A percentile compares a stretch with the other conserved stretches of the same genome.
Conservation (phyloP, 805 yeast species). For the Saccharomycopsis sp. region DNA sequence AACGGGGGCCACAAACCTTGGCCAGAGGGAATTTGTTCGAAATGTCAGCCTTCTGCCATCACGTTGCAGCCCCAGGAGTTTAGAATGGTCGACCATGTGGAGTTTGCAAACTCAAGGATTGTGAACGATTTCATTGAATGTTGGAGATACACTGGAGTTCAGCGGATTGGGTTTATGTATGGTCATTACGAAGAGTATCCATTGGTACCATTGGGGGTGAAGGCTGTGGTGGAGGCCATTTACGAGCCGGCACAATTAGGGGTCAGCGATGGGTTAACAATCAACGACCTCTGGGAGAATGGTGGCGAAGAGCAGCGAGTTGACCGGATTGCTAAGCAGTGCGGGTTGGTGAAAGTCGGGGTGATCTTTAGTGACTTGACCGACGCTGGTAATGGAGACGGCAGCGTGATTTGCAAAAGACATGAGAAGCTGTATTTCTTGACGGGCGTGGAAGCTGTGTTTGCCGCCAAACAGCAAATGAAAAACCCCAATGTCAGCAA, state of each 20-base stretch:
- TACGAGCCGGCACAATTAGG: slow-evolving; percentile 88
- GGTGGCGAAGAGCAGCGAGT: slow-evolving; percentile 39
- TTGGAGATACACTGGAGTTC: slow-evolving; percentile 86
- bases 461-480: slow-evolving; percentile 75
- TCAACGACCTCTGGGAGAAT: slow-evolving; percentile 45
- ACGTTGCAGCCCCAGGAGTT: slow-evolving; percentile 83
- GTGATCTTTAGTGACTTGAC: slow-evolving; percentile 81
- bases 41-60: slow-evolving; percentile 94
- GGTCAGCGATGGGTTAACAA: slow-evolving; percentile 75
- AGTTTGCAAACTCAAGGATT: slow-evolving; percentile 64
- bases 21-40: slow-evolving; percentile 91
- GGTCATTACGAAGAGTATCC: slow-evolving; percentile 76
- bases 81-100: slow-evolving; percentile 97
- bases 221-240: slow-evolving; percentile 88
- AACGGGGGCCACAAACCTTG: slow-evolving; percentile 82
- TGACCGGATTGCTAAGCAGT: slow-evolving; percentile 41
- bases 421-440: slow-evolving; percentile 87
- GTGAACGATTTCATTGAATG: slow-evolving; percentile 79
- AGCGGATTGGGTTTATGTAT: slow-evolving; percentile 76
- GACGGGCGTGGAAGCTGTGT: slow-evolving; percentile 74
- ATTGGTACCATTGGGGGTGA: slow-evolving; percentile 83
- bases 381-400: slow-evolving; percentile 81
- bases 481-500: slow-evolving; percentile 53
- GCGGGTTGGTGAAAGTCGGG: slow-evolving; percentile 72
- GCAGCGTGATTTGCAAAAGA: slow-evolving; percentile 84